Evolutionary conservation across 106 monocot genomes (phyloP).

Genomic region (Triglochin maritima): DNA sequence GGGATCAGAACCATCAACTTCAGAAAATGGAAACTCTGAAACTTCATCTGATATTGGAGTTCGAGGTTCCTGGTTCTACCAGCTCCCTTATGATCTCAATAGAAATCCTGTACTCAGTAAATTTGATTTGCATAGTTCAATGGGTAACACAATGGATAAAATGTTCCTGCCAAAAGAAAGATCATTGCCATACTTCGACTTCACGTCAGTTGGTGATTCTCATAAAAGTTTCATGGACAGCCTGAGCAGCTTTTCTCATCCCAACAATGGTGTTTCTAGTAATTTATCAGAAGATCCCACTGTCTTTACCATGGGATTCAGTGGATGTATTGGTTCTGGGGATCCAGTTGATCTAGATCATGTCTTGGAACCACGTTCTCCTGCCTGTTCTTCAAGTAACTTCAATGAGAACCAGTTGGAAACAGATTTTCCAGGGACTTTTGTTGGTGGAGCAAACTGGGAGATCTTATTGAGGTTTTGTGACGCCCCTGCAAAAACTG

Average conservation of each 20-base stretch:
- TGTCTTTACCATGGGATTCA: background rate
- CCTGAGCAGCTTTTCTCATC: background rate
- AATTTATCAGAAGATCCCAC: background rate
- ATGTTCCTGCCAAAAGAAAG: conserved; percentile 7
- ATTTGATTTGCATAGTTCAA: conserved; percentile 22
- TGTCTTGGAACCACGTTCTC: conserved; percentile 8
- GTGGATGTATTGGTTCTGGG: conserved; percentile 5
- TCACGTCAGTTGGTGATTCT: conserved; percentile 53
- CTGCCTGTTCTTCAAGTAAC: conserved; percentile 22
- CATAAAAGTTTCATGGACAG: conserved; percentile 29
- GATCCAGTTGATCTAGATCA: conserved; percentile 9
- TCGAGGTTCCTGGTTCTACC: conserved; percentile 12
- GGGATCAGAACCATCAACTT: background rate
- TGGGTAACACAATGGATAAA: conserved; percentile 18
- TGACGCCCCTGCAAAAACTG: conserved; percentile 10
- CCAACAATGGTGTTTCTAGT: conserved; percentile 16
- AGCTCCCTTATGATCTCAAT: conserved; percentile 35
- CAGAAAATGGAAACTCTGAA: conserved; percentile 6
- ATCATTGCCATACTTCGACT: conserved; percentile 42
- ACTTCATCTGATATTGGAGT: background rate
- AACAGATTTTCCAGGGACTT: conserved; percentile 9
- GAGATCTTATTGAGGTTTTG: conserved; percentile 28
- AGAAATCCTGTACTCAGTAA: conserved; percentile 48
- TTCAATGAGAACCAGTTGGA: conserved; percentile 1
- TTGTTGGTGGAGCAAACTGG: conserved; percentile 64